Base-by-base conservation (phyloP, 2,329 filamentous ascomycete genomes). In the Aspergillus nomiae region DNA sequence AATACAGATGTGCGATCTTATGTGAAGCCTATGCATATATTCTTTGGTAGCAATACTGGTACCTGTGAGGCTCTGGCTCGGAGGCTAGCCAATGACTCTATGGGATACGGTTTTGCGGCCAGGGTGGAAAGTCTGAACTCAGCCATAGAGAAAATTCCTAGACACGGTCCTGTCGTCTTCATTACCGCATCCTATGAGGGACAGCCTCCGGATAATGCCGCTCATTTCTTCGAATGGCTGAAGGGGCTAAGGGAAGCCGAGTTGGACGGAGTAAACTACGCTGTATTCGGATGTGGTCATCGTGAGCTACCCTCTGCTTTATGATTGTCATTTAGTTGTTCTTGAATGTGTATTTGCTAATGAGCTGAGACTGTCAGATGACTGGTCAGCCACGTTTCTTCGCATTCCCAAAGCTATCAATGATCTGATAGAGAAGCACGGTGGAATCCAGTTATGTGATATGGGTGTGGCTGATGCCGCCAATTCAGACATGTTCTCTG, bases 101-200 rank as follows among this genome's bases (percentile, higher is more conserved):
- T 80, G 2, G 74, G 75, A 3, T 86, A 87, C 67, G 90, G 90
- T 0, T 92, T 88, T 74, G 76, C 73, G 4, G 85, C 86, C 6
- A 80, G 79, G 3, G 77, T 89, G 1, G 82, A 84, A 26, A 81
- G 83, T 1, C 76, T 93, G 45, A 89, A 93, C 70, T 80, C 83
- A 0, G 89, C 87, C 0, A 86, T 85, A 21, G 83, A 86, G 55
- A 83, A 84, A 3, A 72, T 93, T 0, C 85, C 88, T 0, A 86
- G 81, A 56, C 82, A 85, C 30, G 82, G 84, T 8, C 89, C 90
- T 0, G 82, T 90, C 0, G 79, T 92, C 28, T 83, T 93, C 56
- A 83, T 94, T 65, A 88, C 88, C 0, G 85, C 90, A 0, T 89
- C 87, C 1, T 94, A 93, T 68, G 90, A 94, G 70, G 91, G 91